Percentiles rank a stretch among this genome's conserved stretches.
phyloP scores from a whole-genome alignment of 1,139 yeast genomes.

The Suhomyces bribrorum region DNA sequence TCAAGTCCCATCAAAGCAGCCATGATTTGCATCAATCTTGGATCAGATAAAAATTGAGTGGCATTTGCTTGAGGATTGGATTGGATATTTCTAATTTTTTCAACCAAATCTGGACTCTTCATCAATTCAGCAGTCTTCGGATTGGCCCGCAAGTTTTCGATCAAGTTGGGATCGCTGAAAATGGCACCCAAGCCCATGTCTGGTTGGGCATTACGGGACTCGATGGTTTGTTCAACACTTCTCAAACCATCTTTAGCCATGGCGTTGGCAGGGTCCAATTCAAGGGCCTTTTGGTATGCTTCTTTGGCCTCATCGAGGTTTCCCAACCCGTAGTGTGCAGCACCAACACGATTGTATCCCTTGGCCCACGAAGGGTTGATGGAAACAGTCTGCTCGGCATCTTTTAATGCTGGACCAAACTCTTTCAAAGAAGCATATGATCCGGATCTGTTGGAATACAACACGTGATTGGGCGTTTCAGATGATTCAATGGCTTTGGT shows the following conservation, averaged over 20 bases:
- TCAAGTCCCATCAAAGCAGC: slow-evolving; percentile 86
- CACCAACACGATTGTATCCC: slow-evolving; percentile 91
- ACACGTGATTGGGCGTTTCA: slow-evolving; percentile 79
- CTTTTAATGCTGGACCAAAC: slow-evolving; percentile 71
- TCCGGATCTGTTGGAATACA: slow-evolving; percentile 94
- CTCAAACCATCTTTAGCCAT: slow-evolving; percentile 85
- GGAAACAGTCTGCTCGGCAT: slow-evolving; percentile 79
- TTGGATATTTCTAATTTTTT: slow-evolving; percentile 66
- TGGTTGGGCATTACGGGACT: slow-evolving; percentile 48
- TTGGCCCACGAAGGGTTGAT: slow-evolving; percentile 89
- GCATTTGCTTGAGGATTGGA: slow-evolving; percentile 74
- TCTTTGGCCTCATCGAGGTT: slow-evolving; percentile 68
- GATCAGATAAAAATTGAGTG: slow-evolving; percentile 69
- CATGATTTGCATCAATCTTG: slow-evolving; percentile 85
- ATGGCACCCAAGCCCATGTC: slow-evolving; percentile 77
- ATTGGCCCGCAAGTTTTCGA: slow-evolving; percentile 71
- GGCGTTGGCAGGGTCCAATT: slow-evolving; percentile 76
- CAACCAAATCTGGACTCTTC: slow-evolving; percentile 84
- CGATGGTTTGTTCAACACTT: slow-evolving; percentile 62
- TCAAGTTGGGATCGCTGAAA: slow-evolving; percentile 78
- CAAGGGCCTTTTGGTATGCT: slow-evolving; percentile 78
- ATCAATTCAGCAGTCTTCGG: slow-evolving; percentile 87
- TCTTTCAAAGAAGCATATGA: slow-evolving; percentile 79
- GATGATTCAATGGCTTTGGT: slow-evolving; percentile 88
- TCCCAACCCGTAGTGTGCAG: slow-evolving; percentile 87